Percentiles rank a stretch among this genome's conserved stretches.
Conservation (phyloP, 2,329 filamentous ascomycete species). For the Botrytis pseudocinerea region DNA sequence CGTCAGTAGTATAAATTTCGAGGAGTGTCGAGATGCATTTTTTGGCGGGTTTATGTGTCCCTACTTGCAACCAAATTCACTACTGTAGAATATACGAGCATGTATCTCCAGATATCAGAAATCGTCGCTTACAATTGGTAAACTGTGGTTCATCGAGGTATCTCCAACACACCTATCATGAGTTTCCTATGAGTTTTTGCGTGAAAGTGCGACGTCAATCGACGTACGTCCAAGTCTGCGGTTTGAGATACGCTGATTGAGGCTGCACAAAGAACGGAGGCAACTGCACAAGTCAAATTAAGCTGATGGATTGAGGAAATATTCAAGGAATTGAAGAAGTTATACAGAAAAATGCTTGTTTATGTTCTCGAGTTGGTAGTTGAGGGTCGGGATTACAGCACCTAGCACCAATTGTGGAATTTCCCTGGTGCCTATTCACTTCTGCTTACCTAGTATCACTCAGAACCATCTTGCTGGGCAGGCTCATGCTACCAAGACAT, state of each 20-base stretch:
- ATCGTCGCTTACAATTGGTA: too few species aligned
- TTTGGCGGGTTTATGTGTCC: not conserved
- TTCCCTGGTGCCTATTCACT: not conserved
- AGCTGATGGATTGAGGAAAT: not conserved
- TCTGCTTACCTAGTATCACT: not conserved
- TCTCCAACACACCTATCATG: not conserved
- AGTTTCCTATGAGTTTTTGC: too few species aligned
- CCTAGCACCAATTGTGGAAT: too few species aligned
- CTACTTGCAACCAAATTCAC: not conserved
- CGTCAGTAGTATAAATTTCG: not conserved
- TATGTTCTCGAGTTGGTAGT: not conserved
- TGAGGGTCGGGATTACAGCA: not conserved
- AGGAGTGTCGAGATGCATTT: not conserved
- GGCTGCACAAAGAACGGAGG: not conserved
- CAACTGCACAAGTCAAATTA: too few species aligned
- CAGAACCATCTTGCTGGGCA: not conserved
- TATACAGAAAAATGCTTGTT: not conserved
- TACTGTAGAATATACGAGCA: not conserved
- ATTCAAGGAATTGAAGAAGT: not conserved
- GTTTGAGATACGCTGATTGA: not conserved
- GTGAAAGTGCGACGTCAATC: not conserved
- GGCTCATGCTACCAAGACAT: not conserved
- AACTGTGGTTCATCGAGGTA: too few species aligned
- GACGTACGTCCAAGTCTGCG: not conserved
- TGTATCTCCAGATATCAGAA: not conserved